Percentiles rank a stretch among this genome's conserved stretches.
Conservation (phyloP, 768 basidiomycete species). For the Thelephora ganbajun region DNA sequence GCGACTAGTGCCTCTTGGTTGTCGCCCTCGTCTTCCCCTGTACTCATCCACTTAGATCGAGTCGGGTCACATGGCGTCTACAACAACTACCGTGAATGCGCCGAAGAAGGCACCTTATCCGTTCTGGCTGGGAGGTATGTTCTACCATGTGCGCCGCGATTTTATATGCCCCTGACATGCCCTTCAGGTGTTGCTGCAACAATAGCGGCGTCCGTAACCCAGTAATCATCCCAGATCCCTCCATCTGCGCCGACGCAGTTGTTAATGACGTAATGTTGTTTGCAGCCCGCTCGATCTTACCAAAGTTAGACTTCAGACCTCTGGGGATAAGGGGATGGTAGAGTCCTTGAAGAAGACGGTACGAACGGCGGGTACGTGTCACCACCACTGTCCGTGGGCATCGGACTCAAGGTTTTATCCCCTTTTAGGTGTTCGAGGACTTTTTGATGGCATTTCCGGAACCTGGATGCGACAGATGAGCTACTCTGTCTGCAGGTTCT, state of each 20-base stretch:
- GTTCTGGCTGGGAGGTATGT: constrained; percentile 70
- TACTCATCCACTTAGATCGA: no score
- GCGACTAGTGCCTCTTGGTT: no score
- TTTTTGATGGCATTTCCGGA: constrained; percentile 79
- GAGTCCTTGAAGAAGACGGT: constrained; percentile 73
- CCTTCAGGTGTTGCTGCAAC: constrained; percentile 58
- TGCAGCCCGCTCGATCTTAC: constrained; percentile 76
- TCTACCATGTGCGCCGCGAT: constrained; percentile 2
- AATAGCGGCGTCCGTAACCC: constrained; percentile 80
- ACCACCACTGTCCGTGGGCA: not conserved
- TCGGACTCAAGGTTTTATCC: not conserved
- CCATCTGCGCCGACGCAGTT: not conserved
- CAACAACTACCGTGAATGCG: not conserved
- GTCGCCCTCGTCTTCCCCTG: no score
- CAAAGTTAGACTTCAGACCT: constrained; percentile 84
- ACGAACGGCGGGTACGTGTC: constrained; percentile 47
- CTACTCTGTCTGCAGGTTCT: constrained; percentile 86
- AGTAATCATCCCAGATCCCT: constrained; percentile 26
- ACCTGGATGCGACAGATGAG: constrained; percentile 90
- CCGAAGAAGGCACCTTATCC: constrained; percentile 62
- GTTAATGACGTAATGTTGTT: constrained; percentile 2
- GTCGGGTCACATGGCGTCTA: no score
- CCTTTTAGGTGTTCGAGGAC: constrained; percentile 40
- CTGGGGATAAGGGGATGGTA: constrained; percentile 86
- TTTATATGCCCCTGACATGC: not conserved